Evolutionary conservation across 352 stramenopile genomes (phyloP), one percentile per base, ranked within the genome.

Genomic region (Phytophthora colocasiae): DNA sequence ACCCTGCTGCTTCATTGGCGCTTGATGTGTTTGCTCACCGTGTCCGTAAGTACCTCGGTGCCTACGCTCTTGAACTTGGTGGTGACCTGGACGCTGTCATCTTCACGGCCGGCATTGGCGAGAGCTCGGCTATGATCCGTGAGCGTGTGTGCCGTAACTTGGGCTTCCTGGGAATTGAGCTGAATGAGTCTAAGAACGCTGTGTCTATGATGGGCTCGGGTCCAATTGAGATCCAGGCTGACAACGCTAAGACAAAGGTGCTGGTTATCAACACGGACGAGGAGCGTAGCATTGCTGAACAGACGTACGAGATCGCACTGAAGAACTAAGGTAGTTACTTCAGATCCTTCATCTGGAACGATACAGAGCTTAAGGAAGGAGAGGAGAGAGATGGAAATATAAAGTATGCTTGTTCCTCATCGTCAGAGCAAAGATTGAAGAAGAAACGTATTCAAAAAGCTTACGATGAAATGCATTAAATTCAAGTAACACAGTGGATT

Each of bases 201-300:
- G 55, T 63, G 34, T 87, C 80, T 45, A 87, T 80, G 70, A 78
- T 91, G 49, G 83, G 81, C 19, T 72, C 72, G 4, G 82, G 81
- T 9, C 81, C 78, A 8, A 65, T 87, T 24, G 78, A 91, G 64
- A 92, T 93, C 55, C 77, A 93, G 49, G 59, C 77, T 4, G 38
- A 54, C 11, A 66, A 64, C 22, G 82, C 75, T 12, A 81, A 73
- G 56, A 83, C 78, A 34, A 87, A 91, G 57, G 81, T 97, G 39
- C 53, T 97, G 34, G 90, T 96, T 24, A 83, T 97, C 67, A 89
- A 89, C 17, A 97, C 90, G n/a, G 85, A 97, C 66, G 91, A 97
- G 78, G 91, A 97, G 75, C 76, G 78, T 55, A 95, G 84, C 69
- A 97, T 97, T 63, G 89, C 90, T n/a, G 73, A 90, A 57, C 81